Conservation (phyloP, 179 eudicot species). For the Carnegiea gigantea region DNA sequence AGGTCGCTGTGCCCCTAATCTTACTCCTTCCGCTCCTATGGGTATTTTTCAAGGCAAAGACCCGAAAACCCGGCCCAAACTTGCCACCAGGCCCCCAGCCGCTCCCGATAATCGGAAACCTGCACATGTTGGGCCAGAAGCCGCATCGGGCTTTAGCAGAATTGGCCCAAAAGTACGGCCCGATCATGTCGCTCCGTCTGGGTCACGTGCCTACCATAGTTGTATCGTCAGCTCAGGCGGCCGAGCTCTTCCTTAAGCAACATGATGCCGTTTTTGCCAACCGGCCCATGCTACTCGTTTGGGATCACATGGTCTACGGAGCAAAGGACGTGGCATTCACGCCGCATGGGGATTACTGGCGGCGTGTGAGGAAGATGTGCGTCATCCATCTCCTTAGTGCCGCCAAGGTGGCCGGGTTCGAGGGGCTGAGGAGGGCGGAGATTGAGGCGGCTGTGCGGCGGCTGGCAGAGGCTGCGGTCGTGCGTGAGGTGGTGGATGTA, state of each 20-base stretch:
- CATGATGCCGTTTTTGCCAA: slow-evolving; percentile 31
- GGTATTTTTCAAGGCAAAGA: neutral
- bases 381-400: no score
- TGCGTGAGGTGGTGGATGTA: no score
- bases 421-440: neutral
- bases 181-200: slow-evolving; percentile 46
- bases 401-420: no score
- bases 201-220: slow-evolving; percentile 19
- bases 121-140: slow-evolving; percentile 35
- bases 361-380: no score
- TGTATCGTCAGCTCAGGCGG: no score
- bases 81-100: slow-evolving; percentile 37
- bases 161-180: slow-evolving; percentile 34
- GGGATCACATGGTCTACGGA: no score
- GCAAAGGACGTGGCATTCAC: no score
- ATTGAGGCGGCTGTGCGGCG: no score
- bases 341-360: no score
- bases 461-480: no score
- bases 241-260: no score
- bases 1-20: neutral
- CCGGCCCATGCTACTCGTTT: no score
- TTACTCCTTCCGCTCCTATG: neutral
- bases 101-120: slow-evolving; percentile 38
- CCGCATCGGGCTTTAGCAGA: slow-evolving; percentile 38
- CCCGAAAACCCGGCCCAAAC: slow-evolving; percentile 2